Base-by-base conservation (phyloP, 768 basidiomycete species). In the Boletus rubescentipes region DNA sequence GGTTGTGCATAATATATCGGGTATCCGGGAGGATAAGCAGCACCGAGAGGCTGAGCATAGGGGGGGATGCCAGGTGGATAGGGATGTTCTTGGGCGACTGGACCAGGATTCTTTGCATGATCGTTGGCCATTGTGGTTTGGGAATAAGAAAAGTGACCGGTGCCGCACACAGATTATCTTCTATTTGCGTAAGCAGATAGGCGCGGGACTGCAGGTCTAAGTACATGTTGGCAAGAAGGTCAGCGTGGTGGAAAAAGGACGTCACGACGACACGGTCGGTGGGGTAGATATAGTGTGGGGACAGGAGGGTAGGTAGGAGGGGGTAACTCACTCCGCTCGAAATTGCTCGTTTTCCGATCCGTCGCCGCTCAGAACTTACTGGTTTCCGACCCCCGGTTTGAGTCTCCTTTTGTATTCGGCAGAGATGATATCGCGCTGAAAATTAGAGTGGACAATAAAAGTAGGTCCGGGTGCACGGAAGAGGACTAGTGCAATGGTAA, bases 311-410 rank as follows among this genome's bases (percentile, higher is more conserved):
- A 21, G 14, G 51, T 10, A 46, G 36, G 42, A 41, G 18, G 37
- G 46, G 30, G 36, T 12, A 56, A 72, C 69, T 70, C 69, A 70
- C 69, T 70, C 69, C 69, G 69, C 69, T 62, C 71, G 60, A 70
- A 70, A 71, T 66, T 67, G 70, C 70, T 60, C 50, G 56, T 57
- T 68, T 68, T 72, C 68, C 68, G 68, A 69, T 70, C 61, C 61
- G 69, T 63, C 69, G 70, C 70, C 70, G 69, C 69, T 71, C 69
- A 69, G 69, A 70, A 70, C 62, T 61, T 31, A 43, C 42, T 40
- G 35, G 46, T 46, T 52, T 61, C 58, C 57, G 45, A 51, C 44
- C 46, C 42, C 46, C 59, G 49, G 61, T 61, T 54, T 46, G 46
- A 49, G 32, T 35, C 46, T 45, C 48, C 55, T 49, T 45, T 55